Conservation (phyloP, 2,329 filamentous ascomycete species). For the Trichothecium roseum region DNA sequence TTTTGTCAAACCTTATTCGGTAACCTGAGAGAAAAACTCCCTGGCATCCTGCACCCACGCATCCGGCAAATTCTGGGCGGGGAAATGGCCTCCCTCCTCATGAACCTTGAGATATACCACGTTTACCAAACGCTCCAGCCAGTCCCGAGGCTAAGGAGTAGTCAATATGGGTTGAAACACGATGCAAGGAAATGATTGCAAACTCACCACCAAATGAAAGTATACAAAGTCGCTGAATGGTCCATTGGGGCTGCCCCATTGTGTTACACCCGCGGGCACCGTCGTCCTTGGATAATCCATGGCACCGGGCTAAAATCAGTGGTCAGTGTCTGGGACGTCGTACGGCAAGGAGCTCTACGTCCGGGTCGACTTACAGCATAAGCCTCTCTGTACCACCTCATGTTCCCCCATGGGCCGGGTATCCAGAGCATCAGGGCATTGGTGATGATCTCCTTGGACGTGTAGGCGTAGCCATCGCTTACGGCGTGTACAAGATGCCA, state of each 20-base stretch:
- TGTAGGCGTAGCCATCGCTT: slow-evolving; percentile 3
- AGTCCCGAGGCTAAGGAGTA: background rate
- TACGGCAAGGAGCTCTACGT: too few species aligned
- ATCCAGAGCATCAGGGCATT: slow-evolving; percentile 2
- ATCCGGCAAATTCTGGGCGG: slow-evolving; percentile 2
- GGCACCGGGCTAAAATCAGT: slow-evolving; percentile 2
- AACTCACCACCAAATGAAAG: background rate
- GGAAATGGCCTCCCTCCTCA: slow-evolving; percentile 5
- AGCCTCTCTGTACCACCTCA: slow-evolving; percentile 5
- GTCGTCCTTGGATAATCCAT: background rate
- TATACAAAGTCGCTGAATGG: background rate
- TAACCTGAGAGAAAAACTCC: slow-evolving; percentile 2
- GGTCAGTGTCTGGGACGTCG: too few species aligned
- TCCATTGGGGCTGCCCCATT: background rate
- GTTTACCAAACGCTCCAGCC: background rate
- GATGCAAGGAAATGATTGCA: too few species aligned
- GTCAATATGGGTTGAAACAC: too few species aligned
- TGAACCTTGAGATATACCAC: background rate
- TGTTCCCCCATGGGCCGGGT: slow-evolving; percentile 2
- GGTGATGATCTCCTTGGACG: slow-evolving; percentile 3
- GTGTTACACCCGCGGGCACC: slow-evolving; percentile 1
- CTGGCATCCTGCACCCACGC: slow-evolving; percentile 2
- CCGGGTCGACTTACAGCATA: slow-evolving; percentile 1
- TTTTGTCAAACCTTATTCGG: too few species aligned
- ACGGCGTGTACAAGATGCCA: slow-evolving; percentile 2